phyloP scores from a whole-genome alignment of 1,139 yeast species.

The Lodderomyces metapsilosis region DNA sequence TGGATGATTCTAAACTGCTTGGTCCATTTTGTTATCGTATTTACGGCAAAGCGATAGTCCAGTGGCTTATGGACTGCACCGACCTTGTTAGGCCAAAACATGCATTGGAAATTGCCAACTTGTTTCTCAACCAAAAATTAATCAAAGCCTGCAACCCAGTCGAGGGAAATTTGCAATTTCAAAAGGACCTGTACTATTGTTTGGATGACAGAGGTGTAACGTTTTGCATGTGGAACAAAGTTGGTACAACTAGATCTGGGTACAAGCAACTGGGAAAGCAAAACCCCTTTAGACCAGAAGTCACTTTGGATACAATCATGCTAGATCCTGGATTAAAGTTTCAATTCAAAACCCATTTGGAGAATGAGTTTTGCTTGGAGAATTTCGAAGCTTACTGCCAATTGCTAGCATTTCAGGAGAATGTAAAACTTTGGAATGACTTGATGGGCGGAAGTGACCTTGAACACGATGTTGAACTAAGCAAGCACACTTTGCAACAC shows the following conservation, averaged over 20 bases:
- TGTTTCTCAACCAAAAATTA: constrained; percentile 51
- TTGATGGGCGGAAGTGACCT: constrained; percentile 1
- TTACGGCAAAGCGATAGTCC: constrained; percentile 76
- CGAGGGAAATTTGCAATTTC: not conserved
- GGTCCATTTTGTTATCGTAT: constrained; percentile 45
- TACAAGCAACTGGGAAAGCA: not conserved
- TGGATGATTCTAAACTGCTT: constrained; percentile 23
- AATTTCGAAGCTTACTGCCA: constrained; percentile 71
- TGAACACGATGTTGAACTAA: constrained; percentile 5
- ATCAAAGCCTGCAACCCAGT: constrained; percentile 24
- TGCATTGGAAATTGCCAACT: constrained; percentile 59
- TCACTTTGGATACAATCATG: constrained; percentile 47
- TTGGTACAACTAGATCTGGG: not conserved
- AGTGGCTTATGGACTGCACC: constrained; percentile 90
- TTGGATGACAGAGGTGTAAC: constrained; percentile 10
- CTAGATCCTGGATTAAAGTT: constrained; percentile 78
- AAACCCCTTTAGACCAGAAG: not conserved
- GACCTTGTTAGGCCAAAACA: constrained; percentile 60
- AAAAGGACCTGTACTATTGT: not conserved
- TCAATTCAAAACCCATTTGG: constrained; percentile 64
- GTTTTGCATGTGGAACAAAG: constrained; percentile 13
- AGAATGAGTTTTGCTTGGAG: constrained; percentile 67
- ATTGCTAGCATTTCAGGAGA: constrained; percentile 41
- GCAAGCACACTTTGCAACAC: not conserved
- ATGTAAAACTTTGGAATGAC: constrained; percentile 18